Base-by-base conservation (phyloP, 2,329 filamentous ascomycete genomes). In the Aspergillus caelatus region DNA sequence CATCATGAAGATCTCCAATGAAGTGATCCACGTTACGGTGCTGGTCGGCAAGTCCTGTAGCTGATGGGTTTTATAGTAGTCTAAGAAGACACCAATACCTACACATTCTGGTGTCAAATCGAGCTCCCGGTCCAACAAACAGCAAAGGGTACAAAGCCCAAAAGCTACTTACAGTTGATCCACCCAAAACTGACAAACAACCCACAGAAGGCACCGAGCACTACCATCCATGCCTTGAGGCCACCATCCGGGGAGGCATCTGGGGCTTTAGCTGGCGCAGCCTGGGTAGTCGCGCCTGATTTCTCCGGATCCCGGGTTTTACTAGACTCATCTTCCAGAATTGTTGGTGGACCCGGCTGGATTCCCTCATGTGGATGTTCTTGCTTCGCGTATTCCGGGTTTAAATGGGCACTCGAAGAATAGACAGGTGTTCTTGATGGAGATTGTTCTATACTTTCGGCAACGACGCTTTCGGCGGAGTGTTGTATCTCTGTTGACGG, bases 141-240 rank as follows among this genome's bases (percentile, higher is more conserved):
- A 28, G 72, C 41, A 60, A 74, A 74, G 26, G 73, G 68, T 43
- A 71, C 72, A 28, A 74, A 72, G 46, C 70, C 70, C 73, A 50
- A 3, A 48, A 16, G 11, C 9, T 21, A 66, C 71, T 76, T 75
- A 77, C 81, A 82, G 60, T 82, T 83, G 61, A 82, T 81, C 80
- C 81, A 84, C 26, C 83, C 83, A 71, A 84, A 85, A 65, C 78
- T 82, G 60, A 79, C 79, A 67, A 85, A 85, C 54, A 84, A 66
- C 58, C 77, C 78, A 32, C 76, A 80, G 70, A 79, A 83, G 0
- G 75, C 79, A 34, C 83, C 84, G 1, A 81, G 67, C 67, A 89
- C 86, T 1, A 84, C 83, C 43, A 71, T 60, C 75, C 75, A 78
- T 50, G 75, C 75, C n/a, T 69, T 57, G 7, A 67, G 16, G 4